Conservation (phyloP, 1,284 basidiomycete genomes). For the Tilletia caries region DNA sequence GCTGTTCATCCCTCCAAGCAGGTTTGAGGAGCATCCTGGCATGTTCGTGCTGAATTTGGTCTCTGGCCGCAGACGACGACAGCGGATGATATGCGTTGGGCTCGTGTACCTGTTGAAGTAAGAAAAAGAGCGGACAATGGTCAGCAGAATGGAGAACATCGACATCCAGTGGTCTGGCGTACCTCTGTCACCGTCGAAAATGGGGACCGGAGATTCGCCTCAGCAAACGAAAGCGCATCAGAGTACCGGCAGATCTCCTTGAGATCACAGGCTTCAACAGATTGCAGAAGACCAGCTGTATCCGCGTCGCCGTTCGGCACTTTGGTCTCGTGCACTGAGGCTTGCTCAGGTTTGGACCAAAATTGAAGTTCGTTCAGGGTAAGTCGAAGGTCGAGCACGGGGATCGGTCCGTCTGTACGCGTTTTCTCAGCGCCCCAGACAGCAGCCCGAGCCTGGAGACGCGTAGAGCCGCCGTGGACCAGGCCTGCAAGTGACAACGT, state of each 20-base stretch:
- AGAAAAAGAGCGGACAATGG: too few species aligned
- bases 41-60: constrained; percentile 10
- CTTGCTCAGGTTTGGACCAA: background rate
- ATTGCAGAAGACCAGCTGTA: background rate
- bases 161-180: too few species aligned
- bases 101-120: background rate
- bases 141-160: too few species aligned
- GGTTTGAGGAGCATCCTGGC: constrained; percentile 9
- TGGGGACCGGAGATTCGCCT: constrained; percentile 30
- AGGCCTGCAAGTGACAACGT: constrained; percentile 36
- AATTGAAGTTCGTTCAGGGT: background rate
- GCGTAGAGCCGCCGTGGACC: background rate
- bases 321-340: too few species aligned
- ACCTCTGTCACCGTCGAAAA: constrained; percentile 26
- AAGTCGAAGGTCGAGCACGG: background rate
- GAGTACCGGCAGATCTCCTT: constrained; percentile 9
- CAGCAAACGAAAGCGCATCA: constrained; percentile 31
- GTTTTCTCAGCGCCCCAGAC: constrained; percentile 46
- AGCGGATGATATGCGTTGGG: background rate
- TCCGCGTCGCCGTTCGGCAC: too few species aligned
- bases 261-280: background rate
- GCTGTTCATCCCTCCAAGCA: background rate
- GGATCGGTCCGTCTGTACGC: background rate
- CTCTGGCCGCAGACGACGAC: background rate
- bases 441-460: background rate